These are phyloP conservation scores for Colletotrichum higginsianum DNA, from an alignment of 2,329 filamentous ascomycete genomes.

Conservation along the genomic window DNA sequence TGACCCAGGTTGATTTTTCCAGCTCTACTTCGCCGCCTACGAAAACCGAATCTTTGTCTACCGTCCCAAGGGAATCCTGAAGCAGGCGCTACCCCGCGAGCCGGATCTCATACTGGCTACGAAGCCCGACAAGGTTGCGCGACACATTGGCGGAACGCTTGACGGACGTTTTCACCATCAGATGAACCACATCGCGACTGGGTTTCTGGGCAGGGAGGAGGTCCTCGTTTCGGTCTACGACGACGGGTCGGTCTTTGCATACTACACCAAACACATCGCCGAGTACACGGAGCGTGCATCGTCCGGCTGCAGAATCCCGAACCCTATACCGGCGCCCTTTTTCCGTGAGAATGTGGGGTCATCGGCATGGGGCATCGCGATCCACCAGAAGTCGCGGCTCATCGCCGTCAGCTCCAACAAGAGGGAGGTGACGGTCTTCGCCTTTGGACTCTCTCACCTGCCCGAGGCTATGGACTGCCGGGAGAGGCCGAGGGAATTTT, in stretches of 20 bases:
- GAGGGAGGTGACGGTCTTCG: constrained; percentile 67
- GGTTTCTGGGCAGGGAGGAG: constrained; percentile 79
- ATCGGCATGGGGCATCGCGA: constrained; percentile 90
- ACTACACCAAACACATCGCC: constrained; percentile 71
- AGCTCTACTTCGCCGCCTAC: constrained; percentile 75
- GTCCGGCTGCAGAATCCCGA: constrained; percentile 26
- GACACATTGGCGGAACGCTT: constrained; percentile 66
- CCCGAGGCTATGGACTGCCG: constrained; percentile 42
- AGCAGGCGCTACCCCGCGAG: constrained; percentile 62
- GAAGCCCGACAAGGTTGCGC: constrained; percentile 56
- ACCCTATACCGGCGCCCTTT: constrained; percentile 63
- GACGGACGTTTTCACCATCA: constrained; percentile 68
- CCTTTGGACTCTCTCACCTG: constrained; percentile 56
- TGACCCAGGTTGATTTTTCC: constrained; percentile 19
- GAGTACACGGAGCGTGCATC: constrained; percentile 56
- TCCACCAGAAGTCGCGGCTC: constrained; percentile 85
- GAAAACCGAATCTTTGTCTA: constrained; percentile 71
- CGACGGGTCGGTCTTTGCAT: constrained; percentile 82
- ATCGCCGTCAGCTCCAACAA: constrained; percentile 90
- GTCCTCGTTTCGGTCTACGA: constrained; percentile 78
- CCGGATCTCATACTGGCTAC: constrained; percentile 68
- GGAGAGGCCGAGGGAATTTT: constrained; percentile 42
- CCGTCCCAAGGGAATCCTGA: constrained; percentile 61
- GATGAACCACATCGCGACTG: constrained; percentile 79
- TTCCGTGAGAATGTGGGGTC: constrained; percentile 82